A percentile compares a stretch with the other conserved stretches of the same genome.
phyloP scores from a whole-genome alignment of 2,329 filamentous ascomycete species.

The Huntiella abstrusa region DNA sequence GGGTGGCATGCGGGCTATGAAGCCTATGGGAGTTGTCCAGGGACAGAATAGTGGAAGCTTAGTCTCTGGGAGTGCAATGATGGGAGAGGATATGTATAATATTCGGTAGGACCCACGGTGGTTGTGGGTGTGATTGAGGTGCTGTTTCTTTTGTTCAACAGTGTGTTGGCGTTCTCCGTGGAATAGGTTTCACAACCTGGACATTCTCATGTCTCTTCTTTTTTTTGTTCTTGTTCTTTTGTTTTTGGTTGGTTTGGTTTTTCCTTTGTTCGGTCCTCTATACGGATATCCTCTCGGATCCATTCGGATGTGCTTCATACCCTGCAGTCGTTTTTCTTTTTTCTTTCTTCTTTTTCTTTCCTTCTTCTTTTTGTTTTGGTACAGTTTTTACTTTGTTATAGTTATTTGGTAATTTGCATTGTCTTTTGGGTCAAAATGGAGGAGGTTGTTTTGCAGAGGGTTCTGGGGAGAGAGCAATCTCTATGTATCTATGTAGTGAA shows the following conservation, averaged over 20 bases:
- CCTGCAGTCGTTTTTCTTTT: constrained; percentile 1
- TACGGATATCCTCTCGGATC: background rate
- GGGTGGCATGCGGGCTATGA: constrained; percentile 26
- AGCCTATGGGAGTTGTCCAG: constrained; percentile 24
- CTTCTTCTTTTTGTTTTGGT: background rate
- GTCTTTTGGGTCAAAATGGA: too few species aligned
- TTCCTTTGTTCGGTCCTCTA: constrained; percentile 1
- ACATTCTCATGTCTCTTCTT: background rate
- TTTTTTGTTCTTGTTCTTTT: too few species aligned
- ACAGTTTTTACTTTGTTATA: background rate
- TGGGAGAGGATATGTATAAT: constrained; percentile 33
- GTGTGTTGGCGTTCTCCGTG: background rate
- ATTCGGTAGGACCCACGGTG: constrained; percentile 18
- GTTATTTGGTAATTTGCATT: too few species aligned
- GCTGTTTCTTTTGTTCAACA: background rate
- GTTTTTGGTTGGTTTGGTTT: constrained; percentile 4
- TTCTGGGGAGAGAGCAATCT: too few species aligned
- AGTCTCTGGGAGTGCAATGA: constrained; percentile 20
- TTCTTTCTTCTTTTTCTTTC: background rate
- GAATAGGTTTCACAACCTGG: background rate
- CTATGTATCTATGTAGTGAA: too few species aligned
- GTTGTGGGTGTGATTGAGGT: background rate
- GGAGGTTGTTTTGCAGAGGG: too few species aligned
- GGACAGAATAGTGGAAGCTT: constrained; percentile 25
- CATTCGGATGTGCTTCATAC: background rate